These are phyloP conservation scores for Nakataea oryzae DNA, from an alignment of 2,329 filamentous ascomycete genomes.

Conservation along the genomic window DNA sequence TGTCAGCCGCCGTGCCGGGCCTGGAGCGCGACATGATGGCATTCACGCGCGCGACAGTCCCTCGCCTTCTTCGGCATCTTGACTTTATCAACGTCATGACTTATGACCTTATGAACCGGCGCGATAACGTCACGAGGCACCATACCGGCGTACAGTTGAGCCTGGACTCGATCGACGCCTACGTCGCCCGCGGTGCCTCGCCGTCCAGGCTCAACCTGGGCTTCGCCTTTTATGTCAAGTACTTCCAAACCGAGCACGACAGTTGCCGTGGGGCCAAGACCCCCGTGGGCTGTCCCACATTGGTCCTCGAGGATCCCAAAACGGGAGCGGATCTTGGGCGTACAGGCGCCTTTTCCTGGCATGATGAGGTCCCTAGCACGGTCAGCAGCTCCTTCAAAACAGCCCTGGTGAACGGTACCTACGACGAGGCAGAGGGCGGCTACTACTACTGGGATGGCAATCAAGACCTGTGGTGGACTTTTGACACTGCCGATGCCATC, in stretches of 20 bases:
- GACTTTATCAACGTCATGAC: slow-evolving; percentile 65
- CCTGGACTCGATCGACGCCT: slow-evolving; percentile 43
- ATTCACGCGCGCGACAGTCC: slow-evolving; percentile 46
- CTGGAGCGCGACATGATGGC: slow-evolving; percentile 55
- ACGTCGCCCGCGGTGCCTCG: slow-evolving; percentile 44
- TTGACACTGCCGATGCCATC: slow-evolving; percentile 55
- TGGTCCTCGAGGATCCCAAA: slow-evolving; percentile 46
- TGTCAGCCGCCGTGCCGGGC: slow-evolving; percentile 59
- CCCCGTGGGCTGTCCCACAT: slow-evolving; percentile 48
- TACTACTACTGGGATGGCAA: slow-evolving; percentile 57
- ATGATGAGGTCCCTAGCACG: slow-evolving; percentile 40
- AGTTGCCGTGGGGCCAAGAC: slow-evolving; percentile 16
- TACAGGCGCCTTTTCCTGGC: slow-evolving; percentile 45
- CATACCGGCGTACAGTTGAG: slow-evolving; percentile 49
- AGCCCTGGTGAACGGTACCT: slow-evolving; percentile 40
- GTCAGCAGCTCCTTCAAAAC: slow-evolving; percentile 45
- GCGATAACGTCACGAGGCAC: slow-evolving; percentile 55
- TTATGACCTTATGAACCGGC: slow-evolving; percentile 64
- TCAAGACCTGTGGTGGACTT: slow-evolving; percentile 61
- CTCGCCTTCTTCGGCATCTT: slow-evolving; percentile 46
- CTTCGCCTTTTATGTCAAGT: slow-evolving; percentile 61
- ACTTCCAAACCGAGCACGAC: slow-evolving; percentile 43
- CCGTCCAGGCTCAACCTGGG: slow-evolving; percentile 51
- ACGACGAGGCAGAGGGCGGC: slow-evolving; percentile 49
- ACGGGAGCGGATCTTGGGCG: slow-evolving; percentile 48